Base-by-base conservation (phyloP, 1,284 basidiomycete species). In the Ustilago xerochloae region DNA sequence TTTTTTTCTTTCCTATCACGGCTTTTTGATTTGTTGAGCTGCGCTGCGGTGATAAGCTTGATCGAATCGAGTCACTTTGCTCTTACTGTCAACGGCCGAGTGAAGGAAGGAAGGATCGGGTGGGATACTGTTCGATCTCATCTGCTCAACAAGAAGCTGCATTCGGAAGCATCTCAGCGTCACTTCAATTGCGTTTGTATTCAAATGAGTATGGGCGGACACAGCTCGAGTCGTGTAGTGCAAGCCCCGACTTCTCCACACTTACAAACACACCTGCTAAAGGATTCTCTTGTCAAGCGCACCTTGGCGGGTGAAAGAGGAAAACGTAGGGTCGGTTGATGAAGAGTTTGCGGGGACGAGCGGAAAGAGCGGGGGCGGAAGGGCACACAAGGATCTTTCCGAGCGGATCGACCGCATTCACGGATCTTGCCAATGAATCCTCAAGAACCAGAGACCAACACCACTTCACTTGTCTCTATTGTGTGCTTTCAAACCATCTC, bases 31-130 rank as follows among this genome's bases (percentile, higher is more conserved):
- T 54, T 63, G 61, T 58, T 69, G 56, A 49, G 41, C 28, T 13
- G 26, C 9, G 43, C 60, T 60, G 60, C 61, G 55, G 50, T 29
- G 33, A 28, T 30, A 20, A n/a, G n/a, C n/a, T n/a, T n/a, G n/a
- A 36, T 35, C 32, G n/a, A 33, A 58, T 62, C 58, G 58, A 57
- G 53, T 61, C 64, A 53, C 22, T 58, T 22, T 18, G 15, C 9
- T 28, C n/a, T 4, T 20, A 39, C 6, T 4, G 9, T 16, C 38
- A 55, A 53, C 66, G 66, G 66, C 66, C 66, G 66, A 68, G 54
- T 48, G 51, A 62, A 43, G 15, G 29, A 49, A 35, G n/a, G 38
- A n/a, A n/a, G 15, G 15, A 43, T 55, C 47, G 55, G 60, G 28
- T 52, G 38, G 55, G 39, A 41, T 55, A 47, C 51, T 46, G 43